phyloP scores from a whole-genome alignment of 2,329 filamentous ascomycete species.

The Seiridium unicorne region DNA sequence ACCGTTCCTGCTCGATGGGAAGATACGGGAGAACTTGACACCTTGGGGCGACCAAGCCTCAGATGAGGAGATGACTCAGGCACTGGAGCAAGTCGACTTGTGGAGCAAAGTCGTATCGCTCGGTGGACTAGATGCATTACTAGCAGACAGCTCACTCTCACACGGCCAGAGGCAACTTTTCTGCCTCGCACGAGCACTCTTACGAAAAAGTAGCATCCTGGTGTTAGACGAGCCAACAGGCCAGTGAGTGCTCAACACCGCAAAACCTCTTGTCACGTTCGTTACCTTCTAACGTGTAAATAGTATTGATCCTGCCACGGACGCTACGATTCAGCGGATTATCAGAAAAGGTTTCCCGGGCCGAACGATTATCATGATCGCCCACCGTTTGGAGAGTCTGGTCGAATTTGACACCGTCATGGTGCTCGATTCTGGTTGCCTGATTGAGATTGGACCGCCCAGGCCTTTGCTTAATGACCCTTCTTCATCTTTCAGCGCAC shows the following conservation, averaged over 20 bases:
- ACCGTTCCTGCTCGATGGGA: conserved; percentile 44
- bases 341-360: conserved; percentile 28
- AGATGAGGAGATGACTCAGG: conserved; percentile 26
- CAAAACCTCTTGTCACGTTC: neutral
- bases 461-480: neutral
- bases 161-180: conserved; percentile 65
- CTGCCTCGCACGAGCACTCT: conserved; percentile 47
- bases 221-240: conserved; percentile 29
- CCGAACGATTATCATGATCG: conserved; percentile 33
- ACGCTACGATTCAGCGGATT: conserved; percentile 28
- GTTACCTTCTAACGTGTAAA: neutral
- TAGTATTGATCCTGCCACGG: conserved; percentile 28
- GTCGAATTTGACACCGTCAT: neutral
- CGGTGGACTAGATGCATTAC: conserved; percentile 32
- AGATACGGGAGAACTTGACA: conserved; percentile 30
- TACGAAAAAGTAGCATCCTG: conserved; percentile 22
- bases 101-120: conserved; percentile 28
- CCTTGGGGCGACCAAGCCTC: conserved; percentile 28
- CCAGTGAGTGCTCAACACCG: neutral
- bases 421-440: neutral
- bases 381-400: conserved; percentile 15
- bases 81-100: conserved; percentile 33
- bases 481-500: neutral
- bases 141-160: conserved; percentile 48
- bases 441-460: neutral